These are phyloP conservation scores for Platanthera zijinensis DNA, from an alignment of 106 monocot genomes.

Conservation along the genomic window DNA sequence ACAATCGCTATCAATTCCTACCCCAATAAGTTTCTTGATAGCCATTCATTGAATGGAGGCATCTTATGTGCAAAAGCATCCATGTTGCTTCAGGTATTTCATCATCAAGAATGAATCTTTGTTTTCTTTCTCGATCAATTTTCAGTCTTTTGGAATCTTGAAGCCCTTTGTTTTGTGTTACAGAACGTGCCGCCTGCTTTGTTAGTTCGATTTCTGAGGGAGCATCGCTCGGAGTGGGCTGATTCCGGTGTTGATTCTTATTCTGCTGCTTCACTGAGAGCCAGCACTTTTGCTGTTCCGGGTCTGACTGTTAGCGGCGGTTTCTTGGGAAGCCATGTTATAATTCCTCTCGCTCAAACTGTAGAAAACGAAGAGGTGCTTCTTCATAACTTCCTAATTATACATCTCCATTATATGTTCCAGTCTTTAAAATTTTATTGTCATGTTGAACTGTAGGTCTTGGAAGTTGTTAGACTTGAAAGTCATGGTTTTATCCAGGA, in stretches of 20 bases:
- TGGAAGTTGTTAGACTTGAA: constrained; percentile 77
- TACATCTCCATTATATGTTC: neutral
- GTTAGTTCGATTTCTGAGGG: constrained; percentile 71
- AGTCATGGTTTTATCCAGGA: constrained; percentile 53
- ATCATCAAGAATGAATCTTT: neutral
- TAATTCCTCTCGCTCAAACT: constrained; percentile 70
- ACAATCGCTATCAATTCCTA: constrained; percentile 44
- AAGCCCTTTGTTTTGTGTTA: constrained; percentile 1
- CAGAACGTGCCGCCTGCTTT: constrained; percentile 89
- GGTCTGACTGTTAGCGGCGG: constrained; percentile 31
- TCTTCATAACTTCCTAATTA: neutral
- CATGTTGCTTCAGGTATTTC: constrained; percentile 48
- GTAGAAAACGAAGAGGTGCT: constrained; percentile 77
- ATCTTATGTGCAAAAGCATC: constrained; percentile 65
- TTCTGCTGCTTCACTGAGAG: constrained; percentile 56
- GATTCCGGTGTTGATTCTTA: constrained; percentile 70
- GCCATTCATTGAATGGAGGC: constrained; percentile 31
- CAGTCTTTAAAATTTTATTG: neutral
- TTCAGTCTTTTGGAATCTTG: neutral
- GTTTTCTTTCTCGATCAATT: neutral
- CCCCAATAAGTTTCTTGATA: constrained; percentile 30
- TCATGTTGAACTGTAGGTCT: constrained; percentile 26
- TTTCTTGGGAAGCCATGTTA: constrained; percentile 58
- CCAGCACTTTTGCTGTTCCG: constrained; percentile 55
- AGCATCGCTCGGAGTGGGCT: constrained; percentile 90